Base-by-base conservation (phyloP, 1,284 basidiomycete species). In the Puccinia triticina region DNA sequence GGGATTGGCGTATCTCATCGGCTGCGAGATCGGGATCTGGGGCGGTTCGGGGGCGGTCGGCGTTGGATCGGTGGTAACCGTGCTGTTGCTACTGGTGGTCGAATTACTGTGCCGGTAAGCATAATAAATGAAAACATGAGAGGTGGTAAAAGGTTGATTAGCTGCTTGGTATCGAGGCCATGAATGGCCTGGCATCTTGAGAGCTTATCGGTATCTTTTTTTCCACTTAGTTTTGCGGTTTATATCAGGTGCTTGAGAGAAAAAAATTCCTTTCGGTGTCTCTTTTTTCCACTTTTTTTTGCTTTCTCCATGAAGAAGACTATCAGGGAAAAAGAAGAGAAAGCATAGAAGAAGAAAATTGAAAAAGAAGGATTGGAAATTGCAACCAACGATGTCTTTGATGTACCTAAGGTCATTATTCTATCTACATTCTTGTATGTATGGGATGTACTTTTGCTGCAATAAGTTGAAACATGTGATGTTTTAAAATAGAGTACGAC, bases 401-500 rank as follows among this genome's bases (percentile, higher is more conserved):
- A 26, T 57, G 55, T 57, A 11, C 8, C n/a, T 26, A 21, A 57
- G 23, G 23, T 57, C 55, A 14, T 5, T 57, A n/a, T n/a, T n/a
- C n/a, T 57, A 57, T 57, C 55, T 57, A 57, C 55, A 26, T 57
- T 57, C 55, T 57, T 57, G 55, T 57, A 29, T 57, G 55, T 26
- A 26, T 57, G n/a, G 23, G 23, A 55, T 55, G 53, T 21, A 8
- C 26, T n/a, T 10, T 7, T n/a, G 55, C 55, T 26, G 26, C 55
- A 57, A 21, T 3, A 57, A 57, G 5, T 26, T 57, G 12, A 26
- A 26, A 26, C 55, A 26, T 4, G 4, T 29, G n/a, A 26, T 29
- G 55, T 26, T 57, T 57, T 3, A 8, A n/a, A 29, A 57, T 29
- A 57, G 23, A 55, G n/a, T n/a, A n/a, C n/a, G n/a, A n/a, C n/a